Evolutionary conservation across 345 rosid species (phyloP).

Genomic region (Diplotaxis tenuifolia): DNA sequence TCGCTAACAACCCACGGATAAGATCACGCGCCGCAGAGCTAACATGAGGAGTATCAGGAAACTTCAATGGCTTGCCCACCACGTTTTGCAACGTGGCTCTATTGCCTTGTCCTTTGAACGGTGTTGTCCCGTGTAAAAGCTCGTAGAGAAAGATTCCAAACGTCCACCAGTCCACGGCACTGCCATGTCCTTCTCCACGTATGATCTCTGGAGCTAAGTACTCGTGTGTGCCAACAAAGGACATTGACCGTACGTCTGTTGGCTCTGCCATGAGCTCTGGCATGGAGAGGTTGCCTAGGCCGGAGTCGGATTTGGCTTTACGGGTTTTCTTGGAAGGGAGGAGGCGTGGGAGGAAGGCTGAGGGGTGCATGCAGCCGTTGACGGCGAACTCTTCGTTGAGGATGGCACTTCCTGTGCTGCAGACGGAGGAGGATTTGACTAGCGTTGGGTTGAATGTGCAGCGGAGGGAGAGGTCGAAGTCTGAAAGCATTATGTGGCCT

Average conservation of each 20-base stretch:
- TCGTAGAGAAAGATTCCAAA: conserved; percentile 90
- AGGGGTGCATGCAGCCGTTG: conserved; percentile 80
- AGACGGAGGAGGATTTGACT: conserved; percentile 76
- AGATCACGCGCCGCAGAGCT: conserved; percentile 74
- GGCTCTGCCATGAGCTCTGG: conserved; percentile 98
- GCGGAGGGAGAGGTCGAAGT: conserved; percentile 85
- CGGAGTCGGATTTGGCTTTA: conserved; percentile 86
- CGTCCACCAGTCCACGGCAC: conserved; percentile 99
- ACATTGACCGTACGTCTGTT: conserved; percentile 86
- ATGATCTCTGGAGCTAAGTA: conserved; percentile 89
- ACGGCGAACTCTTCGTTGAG: conserved; percentile 61
- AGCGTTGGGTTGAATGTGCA: conserved; percentile 82
- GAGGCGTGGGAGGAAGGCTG: conserved; percentile 73
- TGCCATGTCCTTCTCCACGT: conserved; percentile 94
- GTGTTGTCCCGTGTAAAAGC: conserved; percentile 80
- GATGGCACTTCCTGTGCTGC: conserved; percentile 47
- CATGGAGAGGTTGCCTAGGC: conserved; percentile 53
- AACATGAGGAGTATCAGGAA: conserved; percentile 69
- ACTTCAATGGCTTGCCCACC: conserved; percentile 84
- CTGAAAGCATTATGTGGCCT: conserved; percentile 94
- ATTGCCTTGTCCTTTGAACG: conserved; percentile 90
- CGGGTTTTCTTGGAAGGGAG: conserved; percentile 81
- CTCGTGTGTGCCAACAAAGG: conserved; percentile 94
- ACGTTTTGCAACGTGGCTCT: conserved; percentile 86
- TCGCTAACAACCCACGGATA: conserved; percentile 70